phyloP scores from a whole-genome alignment of 2,329 filamentous ascomycete species.

The Diaporthe ilicicola region DNA sequence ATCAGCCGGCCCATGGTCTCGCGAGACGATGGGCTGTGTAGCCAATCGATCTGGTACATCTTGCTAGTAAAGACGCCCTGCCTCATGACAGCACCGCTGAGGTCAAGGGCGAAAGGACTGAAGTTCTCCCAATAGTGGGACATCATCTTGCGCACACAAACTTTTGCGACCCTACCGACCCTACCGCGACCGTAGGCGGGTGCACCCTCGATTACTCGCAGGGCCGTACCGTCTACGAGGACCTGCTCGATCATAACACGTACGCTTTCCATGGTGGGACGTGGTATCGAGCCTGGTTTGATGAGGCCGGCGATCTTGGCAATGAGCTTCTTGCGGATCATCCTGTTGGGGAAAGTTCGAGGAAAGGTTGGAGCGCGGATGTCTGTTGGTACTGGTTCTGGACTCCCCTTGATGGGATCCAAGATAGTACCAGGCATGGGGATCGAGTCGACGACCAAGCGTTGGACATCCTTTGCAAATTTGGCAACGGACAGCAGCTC shows the following conservation, averaged over 20 bases:
- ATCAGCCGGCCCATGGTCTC: slow-evolving; percentile 72
- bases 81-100: slow-evolving; percentile 70
- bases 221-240: slow-evolving; percentile 46
- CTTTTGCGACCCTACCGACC: slow-evolving; percentile 42
- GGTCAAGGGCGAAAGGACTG: slow-evolving; percentile 70
- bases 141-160: slow-evolving; percentile 73
- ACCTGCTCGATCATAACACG: slow-evolving; percentile 58
- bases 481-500: slow-evolving; percentile 68
- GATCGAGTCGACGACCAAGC: slow-evolving; percentile 52
- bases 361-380: slow-evolving; percentile 36
- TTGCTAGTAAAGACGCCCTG: slow-evolving; percentile 75
- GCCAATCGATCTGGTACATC: slow-evolving; percentile 79
- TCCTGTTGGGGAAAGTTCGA: slow-evolving; percentile 65
- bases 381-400: slow-evolving; percentile 44
- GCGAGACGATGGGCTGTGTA: slow-evolving; percentile 72
- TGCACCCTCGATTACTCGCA: slow-evolving; percentile 52
- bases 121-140: slow-evolving; percentile 74
- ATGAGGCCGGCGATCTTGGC: slow-evolving; percentile 51
- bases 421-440: slow-evolving; percentile 77
- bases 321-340: slow-evolving; percentile 59
- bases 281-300: slow-evolving; percentile 37
- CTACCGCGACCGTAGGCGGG: slow-evolving; percentile 33
- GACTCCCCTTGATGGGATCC: slow-evolving; percentile 59
- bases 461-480: slow-evolving; percentile 64
- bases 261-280: slow-evolving; percentile 59